phyloP scores from a whole-genome alignment of 768 basidiomycete species.

The Lactarius sanguifluus region DNA sequence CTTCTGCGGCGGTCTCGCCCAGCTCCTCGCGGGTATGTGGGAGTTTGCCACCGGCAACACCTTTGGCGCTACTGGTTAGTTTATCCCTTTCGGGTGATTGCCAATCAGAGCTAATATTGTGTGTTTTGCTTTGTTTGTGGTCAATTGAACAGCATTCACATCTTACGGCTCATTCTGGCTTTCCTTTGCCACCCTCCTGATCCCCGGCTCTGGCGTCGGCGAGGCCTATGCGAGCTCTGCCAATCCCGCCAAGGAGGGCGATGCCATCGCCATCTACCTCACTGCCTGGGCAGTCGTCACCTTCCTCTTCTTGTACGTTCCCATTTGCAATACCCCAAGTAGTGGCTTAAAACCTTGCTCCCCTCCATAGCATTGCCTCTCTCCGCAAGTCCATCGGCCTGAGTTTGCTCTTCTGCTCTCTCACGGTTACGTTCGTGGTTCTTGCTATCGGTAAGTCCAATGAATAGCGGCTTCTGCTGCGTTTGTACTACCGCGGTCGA shows the following conservation, averaged over 20 bases:
- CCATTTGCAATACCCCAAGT: not conserved
- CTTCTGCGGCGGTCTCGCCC: constrained; percentile 80
- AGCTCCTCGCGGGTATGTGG: constrained; percentile 91
- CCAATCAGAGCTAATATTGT: constrained; percentile 23
- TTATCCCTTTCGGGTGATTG: not conserved
- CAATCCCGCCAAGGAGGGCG: constrained; percentile 40
- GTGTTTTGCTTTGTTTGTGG: constrained; percentile 31
- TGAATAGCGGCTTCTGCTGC: not conserved
- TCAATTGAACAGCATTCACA: constrained; percentile 63
- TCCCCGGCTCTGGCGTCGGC: constrained; percentile 64
- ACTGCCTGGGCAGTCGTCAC: constrained; percentile 75
- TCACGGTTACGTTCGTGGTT: constrained; percentile 53
- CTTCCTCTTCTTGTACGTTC: constrained; percentile 61
- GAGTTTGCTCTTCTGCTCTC: constrained; percentile 51
- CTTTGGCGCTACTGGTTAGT: constrained; percentile 72
- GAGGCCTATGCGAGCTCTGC: constrained; percentile 46
- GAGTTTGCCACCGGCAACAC: constrained; percentile 53
- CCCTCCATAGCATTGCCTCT: constrained; percentile 43
- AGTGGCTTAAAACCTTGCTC: not conserved
- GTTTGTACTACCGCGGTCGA: not conserved
- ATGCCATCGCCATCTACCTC: constrained; percentile 74
- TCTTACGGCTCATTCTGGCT: constrained; percentile 90
- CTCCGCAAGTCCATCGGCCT: constrained; percentile 52
- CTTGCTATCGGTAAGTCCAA: constrained; percentile 42
- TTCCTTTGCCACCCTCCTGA: constrained; percentile 71